Conservation (phyloP, 1,284 basidiomycete genomes). For the Cryptococcus maquisensis region DNA sequence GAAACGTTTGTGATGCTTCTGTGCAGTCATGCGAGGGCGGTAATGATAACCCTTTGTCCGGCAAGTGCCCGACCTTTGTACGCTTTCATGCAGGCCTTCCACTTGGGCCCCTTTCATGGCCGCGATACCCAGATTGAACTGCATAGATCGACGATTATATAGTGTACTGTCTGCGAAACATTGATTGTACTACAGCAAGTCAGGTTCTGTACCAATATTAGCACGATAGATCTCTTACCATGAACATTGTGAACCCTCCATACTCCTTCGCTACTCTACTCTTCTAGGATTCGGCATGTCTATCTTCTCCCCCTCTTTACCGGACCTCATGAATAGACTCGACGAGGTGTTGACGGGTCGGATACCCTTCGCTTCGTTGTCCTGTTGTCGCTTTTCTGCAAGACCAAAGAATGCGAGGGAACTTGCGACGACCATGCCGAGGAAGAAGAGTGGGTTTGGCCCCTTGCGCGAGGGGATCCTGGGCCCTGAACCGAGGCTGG, state of each 20-base stretch:
- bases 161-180: no score
- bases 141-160: no score
- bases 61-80: not conserved
- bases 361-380: constrained; percentile 17
- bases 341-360: not conserved
- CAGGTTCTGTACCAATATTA: no score
- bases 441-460: constrained; percentile 38
- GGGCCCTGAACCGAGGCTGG: not conserved
- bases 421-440: constrained; percentile 32
- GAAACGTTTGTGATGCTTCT: no score
- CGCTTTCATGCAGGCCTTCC: not conserved
- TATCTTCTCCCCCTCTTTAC: constrained; percentile 22
- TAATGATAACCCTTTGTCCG: not conserved
- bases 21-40: not conserved
- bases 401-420: constrained; percentile 33
- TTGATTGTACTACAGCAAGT: no score
- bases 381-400: constrained; percentile 24
- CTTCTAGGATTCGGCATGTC: constrained; percentile 18
- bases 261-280: constrained; percentile 17
- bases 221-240: not conserved
- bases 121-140: no score
- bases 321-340: not conserved
- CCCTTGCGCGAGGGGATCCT: constrained; percentile 24
- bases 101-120: no score
- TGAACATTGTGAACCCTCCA: not conserved